Base-by-base conservation (phyloP, 495 filamentous ascomycete genomes). In the Aspergillus leporis region DNA sequence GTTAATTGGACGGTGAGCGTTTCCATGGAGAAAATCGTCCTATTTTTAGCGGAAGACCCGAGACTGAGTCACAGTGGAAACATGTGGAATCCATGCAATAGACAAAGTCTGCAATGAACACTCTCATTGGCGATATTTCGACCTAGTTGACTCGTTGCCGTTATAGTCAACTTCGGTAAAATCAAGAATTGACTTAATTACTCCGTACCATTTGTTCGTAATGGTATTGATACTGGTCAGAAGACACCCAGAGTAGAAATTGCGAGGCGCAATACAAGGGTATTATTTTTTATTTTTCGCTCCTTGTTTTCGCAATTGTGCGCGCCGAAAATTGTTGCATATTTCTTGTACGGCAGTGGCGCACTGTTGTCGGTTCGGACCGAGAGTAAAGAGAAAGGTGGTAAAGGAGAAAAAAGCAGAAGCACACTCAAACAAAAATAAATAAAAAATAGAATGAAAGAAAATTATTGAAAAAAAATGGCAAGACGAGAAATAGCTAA, bases 11-110 rank as follows among this genome's bases (percentile, higher is more conserved):
- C 25, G 49, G 32, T 41, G 46, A n/a, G 22, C 22, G 50, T 41
- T 31, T 49, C 46, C 55, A 58, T 38, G 47, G 32, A 51, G 40
- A 18, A 23, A 45, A 19, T 28, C 28, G 22, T 22, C 50, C 61
- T 66, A 63, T 57, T 61, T 66, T 66, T 66, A 63, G 61, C 28
- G 50, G n/a, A 50, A 53, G 43, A 57, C 58, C 56, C 31, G 51
- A 58, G 28, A 54, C 32, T 38, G 55, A 56, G 34, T 49, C 46
- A 50, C 46, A 46, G 23, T 52, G 21, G 54, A 45, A 62, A 58
- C 60, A 48, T 54, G 57, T 36, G 56, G 52, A 51, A 66, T 63
- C 54, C 58, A 51, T 59, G 52, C 18, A 41, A 60, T 36, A 46
- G 47, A 61, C n/a, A 49, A 36, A 59, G 36, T 45, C 23, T 18